Evolutionary conservation across 2,329 filamentous ascomycete genomes (phyloP), one percentile per base, ranked within the genome.

Genomic region (Colletotrichum lindemuthianum): DNA sequence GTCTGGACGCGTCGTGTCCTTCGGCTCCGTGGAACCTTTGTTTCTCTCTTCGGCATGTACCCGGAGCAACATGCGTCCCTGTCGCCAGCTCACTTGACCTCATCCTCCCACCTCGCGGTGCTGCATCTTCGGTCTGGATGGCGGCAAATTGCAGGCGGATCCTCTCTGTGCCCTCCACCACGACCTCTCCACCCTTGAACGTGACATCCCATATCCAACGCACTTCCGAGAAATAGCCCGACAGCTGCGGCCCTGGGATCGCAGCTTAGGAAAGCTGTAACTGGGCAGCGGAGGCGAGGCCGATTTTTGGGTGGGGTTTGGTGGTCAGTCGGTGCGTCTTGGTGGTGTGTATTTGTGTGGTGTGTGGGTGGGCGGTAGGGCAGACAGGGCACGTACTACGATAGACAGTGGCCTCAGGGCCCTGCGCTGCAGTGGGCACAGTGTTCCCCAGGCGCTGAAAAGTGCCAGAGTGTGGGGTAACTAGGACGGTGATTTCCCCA

Each of bases 81-180:
- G 40, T 34, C 37, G 13, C 40, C 36, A 53, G 59, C 59, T 63
- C 59, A 58, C 40, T 59, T 51, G 40, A 41, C 40, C 49, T 24
- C 43, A 9, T 24, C 36, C 45, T 1, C n/a, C 45, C 43, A 45
- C 10, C 43, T 24, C 3, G 51, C 37, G 3, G 39, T 11, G 13
- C 33, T 32, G 39, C 53, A 56, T 48, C 34, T 37, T 13, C 12
- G 44, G 48, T 64, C 50, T 65, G 50, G 57, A n/a, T 65, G 61
- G 61, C 61, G 61, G 61, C 50, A 65, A 65, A 65, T 60, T 65
- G 61, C 50, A 36, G 16, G 54, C 39, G 50, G 50, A 41, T 60
- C 39, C 50, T 60, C 50, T n/a, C 50, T 56, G 41, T 44, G 56
- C 36, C 15, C 36, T 32, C 32, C 48, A 9, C 47, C 37, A 45